Base-by-base conservation (phyloP, 345 rosid species). In the Microthlaspi erraticum region DNA sequence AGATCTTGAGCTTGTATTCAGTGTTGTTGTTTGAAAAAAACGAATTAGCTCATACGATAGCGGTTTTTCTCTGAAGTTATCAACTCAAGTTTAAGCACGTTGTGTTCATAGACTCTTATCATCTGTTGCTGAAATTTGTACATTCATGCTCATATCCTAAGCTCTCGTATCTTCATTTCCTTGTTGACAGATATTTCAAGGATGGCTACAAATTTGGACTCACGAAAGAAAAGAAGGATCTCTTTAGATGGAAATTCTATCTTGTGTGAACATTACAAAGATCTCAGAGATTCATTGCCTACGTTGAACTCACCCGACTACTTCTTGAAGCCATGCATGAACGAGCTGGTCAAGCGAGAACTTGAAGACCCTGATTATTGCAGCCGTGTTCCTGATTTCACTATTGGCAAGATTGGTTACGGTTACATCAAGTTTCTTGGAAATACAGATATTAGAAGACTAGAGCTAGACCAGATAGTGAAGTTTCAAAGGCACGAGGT, bases 351-450 rank as follows among this genome's bases (percentile, higher is more conserved):
- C 54, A 31, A 78, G 10, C 55, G 59, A 75, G 95, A 85, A 69
- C 64, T 79, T 11, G 57, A 52, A 26, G 86, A 81, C 75, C 93
- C 97, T 41, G 93, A 84, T 62, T 94, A 82, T 77, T 85, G 84
- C 78, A 79, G 90, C 29, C 72, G 81, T 16, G 96, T 91, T 66
- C 85, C 87, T 16, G 83, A 86, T 80, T 89, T 94, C 69, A 80
- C 73, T 4, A 77, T 91, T 53, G 97, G 99, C 32, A 88, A 90
- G 86, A 57, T 76, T 74, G 95, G 93, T 62, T 86, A 83, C 78
- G 97, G 99, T 31, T 71, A 45, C 56, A 85, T 89, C 26, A 91
- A 71, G 74, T 94, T 91, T 76, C 58, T 80, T 26, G 99, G 96
- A 19, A 73, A 80, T 16, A 94, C 97, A 26, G 97, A 94, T 80